These are phyloP conservation scores for Exophiala sideris DNA, from an alignment of 2,329 filamentous ascomycete genomes.

Conservation along the genomic window DNA sequence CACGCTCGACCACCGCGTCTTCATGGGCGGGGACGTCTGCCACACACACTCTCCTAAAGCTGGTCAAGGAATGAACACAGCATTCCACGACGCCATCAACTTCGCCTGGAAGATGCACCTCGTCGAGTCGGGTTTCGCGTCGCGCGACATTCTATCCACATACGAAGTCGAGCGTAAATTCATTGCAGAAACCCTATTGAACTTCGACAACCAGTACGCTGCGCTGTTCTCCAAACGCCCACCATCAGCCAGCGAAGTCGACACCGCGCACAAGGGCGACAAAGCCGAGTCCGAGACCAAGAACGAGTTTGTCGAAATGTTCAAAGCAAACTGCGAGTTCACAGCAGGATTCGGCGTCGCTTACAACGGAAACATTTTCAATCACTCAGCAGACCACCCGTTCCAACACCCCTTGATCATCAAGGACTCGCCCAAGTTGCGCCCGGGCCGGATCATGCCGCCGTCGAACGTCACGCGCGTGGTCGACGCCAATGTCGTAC, in stretches of 20 bases:
- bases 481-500: conserved; percentile 82
- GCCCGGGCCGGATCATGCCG: conserved; percentile 70
- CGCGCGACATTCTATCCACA: conserved; percentile 70
- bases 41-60: conserved; percentile 64
- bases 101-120: conserved; percentile 95
- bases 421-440: conserved; percentile 66
- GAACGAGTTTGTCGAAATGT: conserved; percentile 81
- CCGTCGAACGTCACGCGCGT: conserved; percentile 82
- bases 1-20: conserved; percentile 62
- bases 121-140: conserved; percentile 77
- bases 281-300: conserved; percentile 47
- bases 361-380: conserved; percentile 77
- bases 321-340: conserved; percentile 89
- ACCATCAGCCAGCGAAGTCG: conserved; percentile 69
- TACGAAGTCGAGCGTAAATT: conserved; percentile 84
- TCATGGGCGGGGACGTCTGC: conserved; percentile 64
- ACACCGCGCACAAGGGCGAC: conserved; percentile 50
- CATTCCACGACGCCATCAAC: conserved; percentile 68
- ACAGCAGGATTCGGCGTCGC: conserved; percentile 88
- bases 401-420: conserved; percentile 60
- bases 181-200: conserved; percentile 76
- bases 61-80: conserved; percentile 62
- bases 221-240: conserved; percentile 80
- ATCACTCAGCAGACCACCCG: conserved; percentile 73
- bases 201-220: conserved; percentile 86